Base-by-base conservation (phyloP, 345 rosid species). In the Citrus medica region DNA sequence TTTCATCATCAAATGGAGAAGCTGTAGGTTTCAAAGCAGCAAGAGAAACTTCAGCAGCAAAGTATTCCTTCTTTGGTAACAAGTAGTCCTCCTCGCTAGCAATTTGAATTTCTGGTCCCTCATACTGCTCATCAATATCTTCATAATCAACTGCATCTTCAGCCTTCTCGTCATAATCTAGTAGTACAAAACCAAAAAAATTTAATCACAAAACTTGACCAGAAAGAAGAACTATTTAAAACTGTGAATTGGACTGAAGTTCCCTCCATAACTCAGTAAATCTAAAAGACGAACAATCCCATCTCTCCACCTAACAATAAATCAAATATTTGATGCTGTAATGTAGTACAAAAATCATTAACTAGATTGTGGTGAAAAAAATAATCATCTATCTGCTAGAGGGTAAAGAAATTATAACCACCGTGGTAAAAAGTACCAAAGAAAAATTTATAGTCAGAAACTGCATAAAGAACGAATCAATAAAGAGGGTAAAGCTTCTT, bases 141-240 rank as follows among this genome's bases (percentile, higher is more conserved):
- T 94, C 97, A 81, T 92, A 96, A 83, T 96, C 95, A 83, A 94
- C 88, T 25, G 98, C 98, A 91, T 92, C 91, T 88, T 94, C 99
- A 35, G 93, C 91, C 89, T 96, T 92, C 85, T 89, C 90, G 83
- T 88, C 86, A 86, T 92, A 94, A 91, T 92, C 99, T 96, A 85
- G 78, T 74, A 83, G 69, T n/a, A 78, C 67, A 78, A 84, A 85
- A 75, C 73, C 79, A 79, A 78, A 78, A 74, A 79, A 10, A 53
- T 61, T 76, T 17, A 69, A 87, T 78, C 76, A 82, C 77, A 83
- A 78, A 67, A 75, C 71, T 73, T 37, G 69, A 61, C 71, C 37
- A 72, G 24, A 56, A 13, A 75, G 60, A 64, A 19, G 32, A 65
- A 53, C 56, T 27, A 69, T 75, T 69, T 48, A 22, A 24, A 33